Evolutionary conservation across 1,284 basidiomycete genomes (phyloP).

Genomic region (Amylostereum areolatum): DNA sequence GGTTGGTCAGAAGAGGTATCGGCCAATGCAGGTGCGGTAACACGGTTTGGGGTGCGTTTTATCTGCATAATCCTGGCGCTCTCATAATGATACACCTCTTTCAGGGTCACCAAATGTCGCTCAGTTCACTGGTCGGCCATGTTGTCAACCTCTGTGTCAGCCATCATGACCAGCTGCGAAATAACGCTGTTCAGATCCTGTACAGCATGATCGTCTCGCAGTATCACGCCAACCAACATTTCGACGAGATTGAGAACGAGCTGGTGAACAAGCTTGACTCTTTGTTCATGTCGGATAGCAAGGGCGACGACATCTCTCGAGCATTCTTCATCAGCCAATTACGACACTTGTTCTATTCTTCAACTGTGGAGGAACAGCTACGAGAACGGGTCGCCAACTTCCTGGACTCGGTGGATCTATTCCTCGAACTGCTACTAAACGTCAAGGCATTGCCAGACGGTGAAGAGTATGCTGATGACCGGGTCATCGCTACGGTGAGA

Average conservation of each 20-base stretch:
- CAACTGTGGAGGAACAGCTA: slow-evolving; percentile 75
- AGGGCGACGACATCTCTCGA: slow-evolving; percentile 85
- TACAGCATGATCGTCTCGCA: slow-evolving; percentile 97
- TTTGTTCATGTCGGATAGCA: slow-evolving; percentile 87
- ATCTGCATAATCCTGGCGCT: slow-evolving; percentile 5
- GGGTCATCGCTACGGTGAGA: slow-evolving; percentile 81
- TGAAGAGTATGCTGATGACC: slow-evolving; percentile 91
- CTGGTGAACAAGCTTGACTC: slow-evolving; percentile 92
- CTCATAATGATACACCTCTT: not conserved
- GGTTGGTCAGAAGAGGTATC: slow-evolving; percentile 65
- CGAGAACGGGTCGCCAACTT: slow-evolving; percentile 77
- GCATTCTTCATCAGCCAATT: slow-evolving; percentile 95
- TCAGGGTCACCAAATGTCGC: slow-evolving; percentile 78
- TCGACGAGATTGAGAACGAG: slow-evolving; percentile 87
- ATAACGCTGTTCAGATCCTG: slow-evolving; percentile 87
- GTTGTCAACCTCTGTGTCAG: slow-evolving; percentile 92
- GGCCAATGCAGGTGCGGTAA: slow-evolving; percentile 40
- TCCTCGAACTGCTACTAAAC: slow-evolving; percentile 89
- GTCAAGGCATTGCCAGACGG: slow-evolving; percentile 91
- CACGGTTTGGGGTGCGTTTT: slow-evolving; percentile 54
- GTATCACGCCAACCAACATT: slow-evolving; percentile 75
- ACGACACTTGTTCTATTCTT: slow-evolving; percentile 79
- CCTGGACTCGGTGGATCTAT: slow-evolving; percentile 86
- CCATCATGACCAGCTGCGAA: slow-evolving; percentile 89
- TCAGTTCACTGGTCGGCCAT: slow-evolving; percentile 84